A percentile compares a stretch with the other conserved stretches of the same genome.
Conservation (phyloP, 129 eudicot species). For the Saussurea involucrata region DNA sequence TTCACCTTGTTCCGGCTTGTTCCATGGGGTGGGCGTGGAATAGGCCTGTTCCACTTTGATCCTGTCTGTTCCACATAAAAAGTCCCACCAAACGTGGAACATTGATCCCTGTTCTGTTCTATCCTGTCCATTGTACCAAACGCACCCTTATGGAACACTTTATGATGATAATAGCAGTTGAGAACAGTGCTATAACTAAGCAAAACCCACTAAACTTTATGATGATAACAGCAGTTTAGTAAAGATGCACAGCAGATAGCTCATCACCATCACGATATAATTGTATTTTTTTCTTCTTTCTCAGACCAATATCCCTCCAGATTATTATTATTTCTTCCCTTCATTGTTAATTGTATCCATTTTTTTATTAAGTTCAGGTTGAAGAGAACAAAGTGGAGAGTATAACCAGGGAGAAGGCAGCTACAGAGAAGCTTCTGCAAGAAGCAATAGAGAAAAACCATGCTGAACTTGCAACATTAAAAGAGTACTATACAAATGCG, state of each 20-base stretch:
- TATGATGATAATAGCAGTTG: background rate
- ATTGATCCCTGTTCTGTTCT: too few species aligned
- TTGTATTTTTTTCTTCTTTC: background rate
- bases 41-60: too few species aligned
- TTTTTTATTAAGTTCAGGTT: constrained; percentile 35
- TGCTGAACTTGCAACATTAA: constrained; percentile 73
- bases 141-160: background rate
- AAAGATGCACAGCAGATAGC: background rate
- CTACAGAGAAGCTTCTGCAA: constrained; percentile 81
- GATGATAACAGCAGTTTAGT: too few species aligned
- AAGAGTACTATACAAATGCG: constrained; percentile 65
- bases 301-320: background rate
- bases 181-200: background rate
- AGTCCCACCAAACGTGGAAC: too few species aligned
- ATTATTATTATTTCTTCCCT: background rate
- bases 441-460: constrained; percentile 84
- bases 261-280: background rate
- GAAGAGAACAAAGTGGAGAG: constrained; percentile 89
- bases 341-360: background rate
- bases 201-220: background rate
- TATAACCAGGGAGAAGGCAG: constrained; percentile 70
- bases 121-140: too few species aligned
- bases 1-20: too few species aligned
- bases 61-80: too few species aligned
- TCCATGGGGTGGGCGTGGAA: too few species aligned